Percentiles rank a stretch among this genome's conserved stretches.
phyloP scores from a whole-genome alignment of 1,284 basidiomycete genomes.

The Malassezia restricta region DNA sequence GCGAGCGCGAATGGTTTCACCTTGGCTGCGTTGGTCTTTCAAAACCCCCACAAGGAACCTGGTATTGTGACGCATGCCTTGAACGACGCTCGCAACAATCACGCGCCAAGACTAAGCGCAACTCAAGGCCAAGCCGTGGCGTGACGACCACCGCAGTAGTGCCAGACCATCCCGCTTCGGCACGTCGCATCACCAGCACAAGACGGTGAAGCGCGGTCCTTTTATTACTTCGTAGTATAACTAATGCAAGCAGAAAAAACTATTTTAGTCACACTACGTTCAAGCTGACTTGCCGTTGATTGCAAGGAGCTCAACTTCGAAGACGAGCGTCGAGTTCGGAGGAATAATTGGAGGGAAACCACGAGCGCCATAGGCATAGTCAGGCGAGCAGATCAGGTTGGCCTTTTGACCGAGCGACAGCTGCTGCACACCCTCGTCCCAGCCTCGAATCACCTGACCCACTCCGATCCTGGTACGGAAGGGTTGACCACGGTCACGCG shows the following conservation, averaged over 20 bases:
- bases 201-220: not conserved
- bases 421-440: conserved; percentile 48
- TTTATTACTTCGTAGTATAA: not conserved
- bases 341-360: conserved; percentile 44
- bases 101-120: conserved; percentile 9
- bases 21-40: conserved; percentile 58
- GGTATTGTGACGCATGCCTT: conserved; percentile 56
- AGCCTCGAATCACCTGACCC: conserved; percentile 47
- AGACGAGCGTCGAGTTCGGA: conserved; percentile 34
- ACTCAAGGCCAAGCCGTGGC: conserved; percentile 2
- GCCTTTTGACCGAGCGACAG: conserved; percentile 47
- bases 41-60: conserved; percentile 56
- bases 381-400: conserved; percentile 38
- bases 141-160: not conserved
- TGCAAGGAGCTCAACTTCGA: conserved; percentile 48
- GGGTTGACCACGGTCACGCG: conserved; percentile 43
- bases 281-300: conserved; percentile 41
- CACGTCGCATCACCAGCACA: not conserved
- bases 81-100: conserved; percentile 21
- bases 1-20: conserved; percentile 87
- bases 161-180: not conserved
- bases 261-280: not conserved
- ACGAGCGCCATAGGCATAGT: conserved; percentile 45
- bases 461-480: conserved; percentile 36
- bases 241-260: not conserved